These are phyloP conservation scores for Calonectria leucothoes DNA, from an alignment of 2,329 filamentous ascomycete genomes.

Conservation along the genomic window DNA sequence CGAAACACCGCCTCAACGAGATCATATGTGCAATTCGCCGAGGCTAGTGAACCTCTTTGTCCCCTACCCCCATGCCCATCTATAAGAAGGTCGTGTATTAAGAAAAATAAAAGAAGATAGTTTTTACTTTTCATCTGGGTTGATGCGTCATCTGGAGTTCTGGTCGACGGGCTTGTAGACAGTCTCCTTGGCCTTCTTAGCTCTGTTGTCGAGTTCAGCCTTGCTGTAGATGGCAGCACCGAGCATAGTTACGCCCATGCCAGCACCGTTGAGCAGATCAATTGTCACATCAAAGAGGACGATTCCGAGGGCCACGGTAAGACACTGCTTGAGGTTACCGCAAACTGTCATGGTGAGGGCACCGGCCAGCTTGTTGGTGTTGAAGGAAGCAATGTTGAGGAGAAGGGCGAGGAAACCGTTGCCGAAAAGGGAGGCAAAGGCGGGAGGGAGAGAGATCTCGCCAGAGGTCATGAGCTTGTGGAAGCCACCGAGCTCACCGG, in stretches of 20 bases:
- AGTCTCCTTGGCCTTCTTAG: conserved; percentile 42
- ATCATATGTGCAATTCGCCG: conserved; percentile 28
- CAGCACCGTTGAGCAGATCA: conserved; percentile 65
- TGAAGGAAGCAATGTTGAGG: conserved; percentile 68
- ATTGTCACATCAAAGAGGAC: conserved; percentile 63
- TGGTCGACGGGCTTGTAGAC: conserved; percentile 52
- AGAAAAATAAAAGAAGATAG: conserved; percentile 34
- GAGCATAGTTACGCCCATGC: conserved; percentile 65
- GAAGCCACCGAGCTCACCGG: conserved; percentile 63
- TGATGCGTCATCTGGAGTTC: conserved; percentile 36
- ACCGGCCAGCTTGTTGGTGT: conserved; percentile 68
- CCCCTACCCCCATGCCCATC: conserved; percentile 31
- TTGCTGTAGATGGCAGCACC: conserved; percentile 70
- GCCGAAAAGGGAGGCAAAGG: conserved; percentile 57
- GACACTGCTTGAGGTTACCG: conserved; percentile 68
- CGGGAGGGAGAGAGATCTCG: conserved; percentile 49
- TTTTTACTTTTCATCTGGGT: conserved; percentile 20
- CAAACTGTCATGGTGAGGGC: conserved; percentile 70
- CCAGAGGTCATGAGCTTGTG: conserved; percentile 48
- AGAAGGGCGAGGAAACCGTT: conserved; percentile 67
- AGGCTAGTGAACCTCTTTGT: conserved; percentile 31
- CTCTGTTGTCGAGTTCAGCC: conserved; percentile 64
- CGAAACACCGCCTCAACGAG: conserved; percentile 10
- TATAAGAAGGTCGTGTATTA: conserved; percentile 43
- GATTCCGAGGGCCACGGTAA: conserved; percentile 66